Evolutionary conservation across 371 early-diverging fungal genomes (phyloP).

Genomic region (Umbelopsis sp.): DNA sequence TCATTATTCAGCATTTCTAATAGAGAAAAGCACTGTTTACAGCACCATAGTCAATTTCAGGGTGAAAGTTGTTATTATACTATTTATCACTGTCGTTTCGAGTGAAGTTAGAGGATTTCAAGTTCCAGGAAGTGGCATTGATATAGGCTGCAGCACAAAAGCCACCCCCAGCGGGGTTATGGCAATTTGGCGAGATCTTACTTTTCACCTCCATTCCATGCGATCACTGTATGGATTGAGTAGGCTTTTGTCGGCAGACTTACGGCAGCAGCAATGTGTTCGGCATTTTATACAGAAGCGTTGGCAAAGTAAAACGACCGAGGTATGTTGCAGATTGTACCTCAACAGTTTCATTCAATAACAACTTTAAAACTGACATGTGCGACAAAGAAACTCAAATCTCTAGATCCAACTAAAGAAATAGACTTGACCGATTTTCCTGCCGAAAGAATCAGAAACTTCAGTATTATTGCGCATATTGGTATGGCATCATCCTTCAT

Average conservation of each 20-base stretch:
- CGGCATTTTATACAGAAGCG: not conserved
- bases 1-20: no score
- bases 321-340: not conserved
- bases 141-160: not conserved
- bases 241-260: not conserved
- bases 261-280: not conserved
- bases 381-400: constrained; percentile 43
- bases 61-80: no score
- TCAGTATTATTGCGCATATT: constrained; percentile 97
- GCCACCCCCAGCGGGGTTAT: not conserved
- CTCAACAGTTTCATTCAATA: no score
- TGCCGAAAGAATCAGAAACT: constrained; percentile 89
- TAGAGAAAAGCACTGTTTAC: no score
- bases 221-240: constrained; percentile 10
- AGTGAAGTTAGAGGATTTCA: no score
- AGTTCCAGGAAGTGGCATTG: no score
- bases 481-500: constrained; percentile 45
- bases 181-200: not conserved
- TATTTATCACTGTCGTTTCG: no score
- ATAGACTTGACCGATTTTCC: constrained; percentile 65
- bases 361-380: not conserved
- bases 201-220: not conserved
- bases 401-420: constrained; percentile 38
- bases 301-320: constrained; percentile 15
- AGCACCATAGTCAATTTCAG: no score